Conservation (phyloP, 805 yeast genomes). For the Cyberlindnera lachancei region DNA sequence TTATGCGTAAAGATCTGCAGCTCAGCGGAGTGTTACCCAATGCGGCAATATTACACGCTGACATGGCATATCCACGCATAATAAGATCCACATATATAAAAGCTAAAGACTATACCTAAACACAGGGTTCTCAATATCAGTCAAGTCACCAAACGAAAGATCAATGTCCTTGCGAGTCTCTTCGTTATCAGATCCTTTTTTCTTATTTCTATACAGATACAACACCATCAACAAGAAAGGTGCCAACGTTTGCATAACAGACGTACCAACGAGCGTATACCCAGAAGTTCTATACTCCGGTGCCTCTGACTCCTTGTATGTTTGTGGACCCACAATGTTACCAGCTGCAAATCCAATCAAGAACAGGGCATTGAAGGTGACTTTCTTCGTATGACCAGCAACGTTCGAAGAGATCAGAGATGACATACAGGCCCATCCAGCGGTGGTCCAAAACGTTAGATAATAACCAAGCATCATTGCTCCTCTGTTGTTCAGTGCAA, state of each 20-base stretch:
- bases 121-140: slow-evolving; percentile 28
- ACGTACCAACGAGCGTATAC: slow-evolving; percentile 4
- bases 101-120: too few species aligned
- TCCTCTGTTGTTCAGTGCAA: slow-evolving; percentile 18
- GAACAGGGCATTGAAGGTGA: slow-evolving; percentile 11
- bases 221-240: slow-evolving; percentile 4
- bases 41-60: too few species aligned
- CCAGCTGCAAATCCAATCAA: slow-evolving; percentile 13
- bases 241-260: slow-evolving; percentile 2
- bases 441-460: slow-evolving; percentile 21
- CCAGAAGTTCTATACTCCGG: slow-evolving; percentile 38
- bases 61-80: too few species aligned
- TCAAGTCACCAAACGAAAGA: slow-evolving; percentile 32
- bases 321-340: slow-evolving; percentile 59
- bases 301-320: slow-evolving; percentile 47
- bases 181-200: slow-evolving; percentile 1
- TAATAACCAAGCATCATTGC: slow-evolving; percentile 27
- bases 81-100: too few species aligned
- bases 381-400: too few species aligned
- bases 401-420: slow-evolving; percentile 19
- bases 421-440: slow-evolving; percentile 8
- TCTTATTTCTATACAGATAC: slow-evolving; percentile 4
- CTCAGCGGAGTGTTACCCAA: too few species aligned
- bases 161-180: slow-evolving; percentile 2
- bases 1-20: too few species aligned